Conservation (phyloP, 305 asterid species). For the Solanum hybrid region DNA sequence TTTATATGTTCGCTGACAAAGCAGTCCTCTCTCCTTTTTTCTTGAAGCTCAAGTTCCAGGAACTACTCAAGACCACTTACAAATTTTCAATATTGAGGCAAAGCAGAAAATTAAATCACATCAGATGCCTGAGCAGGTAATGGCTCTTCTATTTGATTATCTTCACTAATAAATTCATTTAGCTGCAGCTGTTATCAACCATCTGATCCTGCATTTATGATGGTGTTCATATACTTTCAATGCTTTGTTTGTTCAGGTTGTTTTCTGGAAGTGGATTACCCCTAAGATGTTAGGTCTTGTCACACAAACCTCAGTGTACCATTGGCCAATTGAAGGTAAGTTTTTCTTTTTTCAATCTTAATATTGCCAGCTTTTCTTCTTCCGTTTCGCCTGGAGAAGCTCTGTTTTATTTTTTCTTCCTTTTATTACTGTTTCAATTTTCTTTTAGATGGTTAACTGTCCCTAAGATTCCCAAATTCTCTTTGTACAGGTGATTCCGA, state of each 20-base stretch:
- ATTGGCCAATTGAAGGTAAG: constrained; percentile 92
- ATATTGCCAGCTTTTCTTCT: neutral
- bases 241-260: constrained; percentile 44
- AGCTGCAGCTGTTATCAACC: neutral
- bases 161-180: constrained; percentile 11
- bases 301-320: constrained; percentile 88
- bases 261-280: constrained; percentile 96
- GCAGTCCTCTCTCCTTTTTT: constrained; percentile 6
- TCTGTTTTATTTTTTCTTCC: neutral
- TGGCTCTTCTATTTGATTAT: neutral
- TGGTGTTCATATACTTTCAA: neutral
- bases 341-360: neutral
- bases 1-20: constrained; percentile 19
- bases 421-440: neutral
- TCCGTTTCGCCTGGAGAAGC: neutral
- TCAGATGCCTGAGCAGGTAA: constrained; percentile 99
- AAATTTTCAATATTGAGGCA: constrained; percentile 96
- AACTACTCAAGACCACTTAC: constrained; percentile 88
- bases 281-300: constrained; percentile 95
- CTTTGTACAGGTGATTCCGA: constrained; percentile 72
- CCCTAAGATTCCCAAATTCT: neutral
- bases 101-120: constrained; percentile 87
- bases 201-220: neutral
- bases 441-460: neutral
- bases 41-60: constrained; percentile 96